phyloP scores from a whole-genome alignment of 2,329 filamentous ascomycete genomes.

The Orbilia javanica region DNA sequence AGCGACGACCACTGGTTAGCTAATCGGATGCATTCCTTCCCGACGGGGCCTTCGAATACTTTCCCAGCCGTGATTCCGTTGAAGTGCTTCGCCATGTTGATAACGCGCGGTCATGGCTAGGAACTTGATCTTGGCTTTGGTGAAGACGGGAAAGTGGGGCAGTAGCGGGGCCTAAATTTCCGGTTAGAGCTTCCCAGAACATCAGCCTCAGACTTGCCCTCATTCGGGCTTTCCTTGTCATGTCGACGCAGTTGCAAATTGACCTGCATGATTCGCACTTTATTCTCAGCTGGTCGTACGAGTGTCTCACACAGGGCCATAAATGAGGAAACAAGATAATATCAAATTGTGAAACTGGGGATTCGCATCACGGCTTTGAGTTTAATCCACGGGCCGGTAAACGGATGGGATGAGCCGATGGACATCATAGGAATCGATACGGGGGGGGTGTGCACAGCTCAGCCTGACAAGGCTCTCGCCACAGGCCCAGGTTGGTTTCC shows the following conservation, averaged over 20 bases:
- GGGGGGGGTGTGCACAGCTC: background rate
- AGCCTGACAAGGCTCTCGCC: conserved; percentile 44
- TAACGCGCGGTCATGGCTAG: conserved; percentile 33
- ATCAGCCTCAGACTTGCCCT: conserved; percentile 26
- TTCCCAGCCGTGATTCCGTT: conserved; percentile 10
- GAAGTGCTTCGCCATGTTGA: conserved; percentile 50
- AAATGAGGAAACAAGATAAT: background rate
- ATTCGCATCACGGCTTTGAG: conserved; percentile 2
- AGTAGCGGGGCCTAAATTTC: conserved; percentile 20
- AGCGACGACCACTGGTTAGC: conserved; percentile 1
- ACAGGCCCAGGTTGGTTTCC: background rate
- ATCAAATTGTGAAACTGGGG: background rate
- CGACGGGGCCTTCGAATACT: conserved; percentile 2
- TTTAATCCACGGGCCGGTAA: background rate
- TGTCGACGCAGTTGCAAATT: conserved; percentile 16
- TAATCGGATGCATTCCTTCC: conserved; percentile 58
- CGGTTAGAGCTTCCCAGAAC: conserved; percentile 38
- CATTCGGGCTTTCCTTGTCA: conserved; percentile 17
- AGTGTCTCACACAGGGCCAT: background rate
- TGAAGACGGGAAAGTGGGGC: conserved; percentile 48
- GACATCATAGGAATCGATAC: background rate
- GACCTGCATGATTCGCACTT: conserved; percentile 12
- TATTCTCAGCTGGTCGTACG: conserved; percentile 21
- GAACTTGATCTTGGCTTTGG: conserved; percentile 21
- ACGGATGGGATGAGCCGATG: conserved; percentile 14